Percentiles rank a stretch among this genome's conserved stretches.
Evolutionary conservation across 345 rosid species (phyloP).

Genomic region (Acer saccharum): DNA sequence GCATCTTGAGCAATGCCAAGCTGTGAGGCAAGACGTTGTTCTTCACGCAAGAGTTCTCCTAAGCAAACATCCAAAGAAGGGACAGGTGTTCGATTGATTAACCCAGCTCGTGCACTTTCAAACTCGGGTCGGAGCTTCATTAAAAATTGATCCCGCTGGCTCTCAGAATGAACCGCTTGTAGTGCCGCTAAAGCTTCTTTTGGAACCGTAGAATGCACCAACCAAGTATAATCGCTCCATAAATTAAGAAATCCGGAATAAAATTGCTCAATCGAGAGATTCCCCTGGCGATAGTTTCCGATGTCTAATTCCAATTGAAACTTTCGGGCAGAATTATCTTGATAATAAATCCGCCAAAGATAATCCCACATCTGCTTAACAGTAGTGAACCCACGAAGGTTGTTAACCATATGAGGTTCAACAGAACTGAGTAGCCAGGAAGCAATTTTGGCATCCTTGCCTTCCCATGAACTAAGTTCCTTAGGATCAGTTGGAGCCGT

Average conservation of each 20-base stretch:
- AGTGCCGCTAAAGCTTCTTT: not conserved
- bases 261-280: not conserved
- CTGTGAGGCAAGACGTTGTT: not conserved
- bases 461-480: no score
- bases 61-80: constrained; percentile 12
- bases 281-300: no score
- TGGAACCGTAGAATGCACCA: not conserved
- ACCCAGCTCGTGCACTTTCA: not conserved
- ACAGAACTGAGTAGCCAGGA: no score
- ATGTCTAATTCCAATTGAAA: no score
- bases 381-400: no score
- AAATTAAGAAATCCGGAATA: constrained; percentile 3
- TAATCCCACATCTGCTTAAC: no score
- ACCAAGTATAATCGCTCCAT: not conserved
- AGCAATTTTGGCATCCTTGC: no score
- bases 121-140: not conserved
- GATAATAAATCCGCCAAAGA: no score
- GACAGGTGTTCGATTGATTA: not conserved
- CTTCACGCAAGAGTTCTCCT: not conserved
- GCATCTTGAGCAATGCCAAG: not conserved
- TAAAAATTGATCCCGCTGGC: not conserved
- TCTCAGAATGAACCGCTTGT: not conserved
- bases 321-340: no score
- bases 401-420: no score
- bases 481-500: no score